Percentiles rank a stretch among this genome's conserved stretches.
These are phyloP conservation scores for Dillenia turbinata DNA, from an alignment of 164 flowering plant genomes.

Conservation along the genomic window DNA sequence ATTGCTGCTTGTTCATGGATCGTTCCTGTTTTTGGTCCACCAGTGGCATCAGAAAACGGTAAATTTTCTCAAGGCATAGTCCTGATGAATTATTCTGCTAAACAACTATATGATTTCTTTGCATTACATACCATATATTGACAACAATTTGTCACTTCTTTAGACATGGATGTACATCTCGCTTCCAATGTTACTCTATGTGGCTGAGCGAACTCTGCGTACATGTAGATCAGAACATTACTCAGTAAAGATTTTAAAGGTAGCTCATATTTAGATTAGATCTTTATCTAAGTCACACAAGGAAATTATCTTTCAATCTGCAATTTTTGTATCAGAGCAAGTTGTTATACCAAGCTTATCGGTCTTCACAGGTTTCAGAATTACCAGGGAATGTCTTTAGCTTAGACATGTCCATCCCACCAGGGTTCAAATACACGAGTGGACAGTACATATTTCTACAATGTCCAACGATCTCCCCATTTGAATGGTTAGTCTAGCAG, in stretches of 20 bases:
- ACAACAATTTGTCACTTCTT: background rate
- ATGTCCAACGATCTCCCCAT: constrained; percentile 81
- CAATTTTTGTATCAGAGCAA: too few relatives aligned
- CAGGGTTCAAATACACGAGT: constrained; percentile 80
- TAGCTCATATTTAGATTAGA: constrained; percentile 13
- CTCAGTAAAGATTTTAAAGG: constrained; percentile 74
- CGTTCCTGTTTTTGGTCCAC: constrained; percentile 60
- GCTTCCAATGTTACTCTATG: constrained; percentile 69
- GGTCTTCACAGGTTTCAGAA: constrained; percentile 52
- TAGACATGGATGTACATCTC: constrained; percentile 99
- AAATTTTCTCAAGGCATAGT: constrained; percentile 15
- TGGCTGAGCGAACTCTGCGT: constrained; percentile 67
- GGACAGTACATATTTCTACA: constrained; percentile 90
- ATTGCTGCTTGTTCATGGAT: constrained; percentile 76
- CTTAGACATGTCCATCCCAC: constrained; percentile 78
- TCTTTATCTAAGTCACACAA: background rate
- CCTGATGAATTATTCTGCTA: background rate
- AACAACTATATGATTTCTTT: background rate
- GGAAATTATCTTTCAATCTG: too few relatives aligned
- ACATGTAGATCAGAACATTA: constrained; percentile 61
- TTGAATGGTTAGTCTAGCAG: constrained; percentile 66
- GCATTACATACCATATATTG: background rate
- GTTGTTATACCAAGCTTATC: too few relatives aligned
- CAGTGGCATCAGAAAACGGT: constrained; percentile 86
- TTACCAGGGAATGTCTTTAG: constrained; percentile 90